phyloP scores from a whole-genome alignment of 345 rosid genomes.

The Excoecaria agallocha region DNA sequence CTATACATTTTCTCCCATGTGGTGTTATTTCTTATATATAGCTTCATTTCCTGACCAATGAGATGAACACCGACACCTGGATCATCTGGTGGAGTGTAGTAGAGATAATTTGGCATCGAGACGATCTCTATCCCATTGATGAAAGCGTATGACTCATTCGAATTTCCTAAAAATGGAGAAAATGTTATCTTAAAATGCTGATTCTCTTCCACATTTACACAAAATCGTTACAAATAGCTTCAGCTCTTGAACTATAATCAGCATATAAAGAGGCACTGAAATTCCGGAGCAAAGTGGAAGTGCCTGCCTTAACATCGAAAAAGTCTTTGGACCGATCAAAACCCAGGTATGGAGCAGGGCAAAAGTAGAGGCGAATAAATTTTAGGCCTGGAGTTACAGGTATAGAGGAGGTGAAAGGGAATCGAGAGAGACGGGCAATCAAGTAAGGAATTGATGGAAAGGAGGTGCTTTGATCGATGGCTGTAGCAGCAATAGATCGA shows the following conservation, averaged over 20 bases:
- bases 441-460: slow-evolving; percentile 37
- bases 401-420: slow-evolving; percentile 16
- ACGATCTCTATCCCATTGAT: slow-evolving; percentile 18
- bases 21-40: neutral
- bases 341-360: slow-evolving; percentile 17
- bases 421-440: slow-evolving; percentile 30
- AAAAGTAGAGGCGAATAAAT: slow-evolving; percentile 32
- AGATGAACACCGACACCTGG: neutral
- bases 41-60: neutral
- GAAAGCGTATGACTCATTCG: slow-evolving; percentile 6
- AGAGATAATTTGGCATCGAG: slow-evolving; percentile 11
- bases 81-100: neutral
- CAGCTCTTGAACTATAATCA: too few relatives aligned
- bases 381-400: slow-evolving; percentile 25
- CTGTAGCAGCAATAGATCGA: too few relatives aligned
- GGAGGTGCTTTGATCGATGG: too few relatives aligned
- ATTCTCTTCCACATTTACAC: slow-evolving; percentile 13
- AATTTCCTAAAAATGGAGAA: neutral
- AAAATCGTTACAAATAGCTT: slow-evolving; percentile 19
- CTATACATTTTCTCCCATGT: neutral
- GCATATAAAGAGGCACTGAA: slow-evolving; percentile 29
- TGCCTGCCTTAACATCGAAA: slow-evolving; percentile 27
- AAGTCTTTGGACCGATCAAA: slow-evolving; percentile 5
- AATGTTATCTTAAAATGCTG: slow-evolving; percentile 12
- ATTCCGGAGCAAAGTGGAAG: slow-evolving; percentile 29